phyloP scores from a whole-genome alignment of 2,329 filamentous ascomycete genomes.

The Davidsoniella neocaledoniae region DNA sequence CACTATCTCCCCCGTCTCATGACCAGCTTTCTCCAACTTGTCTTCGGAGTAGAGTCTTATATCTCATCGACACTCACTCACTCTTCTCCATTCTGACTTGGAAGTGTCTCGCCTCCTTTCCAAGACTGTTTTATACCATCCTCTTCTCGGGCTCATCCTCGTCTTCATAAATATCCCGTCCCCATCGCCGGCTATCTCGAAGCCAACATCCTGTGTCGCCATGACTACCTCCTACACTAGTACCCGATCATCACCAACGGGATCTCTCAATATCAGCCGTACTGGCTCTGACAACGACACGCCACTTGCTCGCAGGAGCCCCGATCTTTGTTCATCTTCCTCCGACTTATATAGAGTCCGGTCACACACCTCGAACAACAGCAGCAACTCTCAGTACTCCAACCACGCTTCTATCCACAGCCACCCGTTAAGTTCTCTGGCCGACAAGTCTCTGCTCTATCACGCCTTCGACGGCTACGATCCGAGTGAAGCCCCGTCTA shows the following conservation, averaged over 20 bases:
- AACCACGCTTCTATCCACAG: neutral
- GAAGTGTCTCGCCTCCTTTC: neutral
- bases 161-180: neutral
- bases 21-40: slow-evolving; percentile 4
- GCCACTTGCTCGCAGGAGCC: slow-evolving; percentile 7
- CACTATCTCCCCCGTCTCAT: neutral
- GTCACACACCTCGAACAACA: slow-evolving; percentile 2
- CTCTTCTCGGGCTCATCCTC: neutral
- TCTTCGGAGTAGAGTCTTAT: neutral
- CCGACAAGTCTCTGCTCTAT: neutral
- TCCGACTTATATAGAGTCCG: neutral
- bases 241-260: slow-evolving; percentile 4
- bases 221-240: slow-evolving; percentile 9
- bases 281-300: slow-evolving; percentile 12
- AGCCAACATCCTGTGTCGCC: neutral
- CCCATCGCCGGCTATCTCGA: neutral
- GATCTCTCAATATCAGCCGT: slow-evolving; percentile 3
- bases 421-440: neutral
- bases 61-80: neutral
- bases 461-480: neutral
- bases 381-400: neutral
- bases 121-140: neutral
- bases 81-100: neutral
- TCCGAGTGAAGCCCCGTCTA: neutral
- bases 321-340: neutral